Conservation (phyloP, 1,284 basidiomycete genomes). For the Melampsora abietis-canadensis region DNA sequence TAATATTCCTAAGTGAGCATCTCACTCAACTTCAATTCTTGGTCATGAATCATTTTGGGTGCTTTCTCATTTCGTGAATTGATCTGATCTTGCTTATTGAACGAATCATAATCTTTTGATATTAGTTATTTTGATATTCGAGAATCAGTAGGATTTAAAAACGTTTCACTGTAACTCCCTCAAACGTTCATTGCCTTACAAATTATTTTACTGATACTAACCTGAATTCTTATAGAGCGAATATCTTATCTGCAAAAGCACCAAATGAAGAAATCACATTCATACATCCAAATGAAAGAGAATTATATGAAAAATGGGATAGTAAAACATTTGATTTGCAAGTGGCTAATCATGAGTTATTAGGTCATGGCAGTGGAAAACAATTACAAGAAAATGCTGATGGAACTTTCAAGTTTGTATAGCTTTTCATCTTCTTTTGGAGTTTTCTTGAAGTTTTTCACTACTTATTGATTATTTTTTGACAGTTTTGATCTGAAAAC, state of each 20-base stretch:
- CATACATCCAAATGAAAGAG: conserved; percentile 68
- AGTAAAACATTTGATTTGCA: conserved; percentile 73
- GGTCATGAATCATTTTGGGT: background rate
- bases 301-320: conserved; percentile 72
- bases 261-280: conserved; percentile 74
- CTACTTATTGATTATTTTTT: background rate
- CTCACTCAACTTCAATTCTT: conserved; percentile 53
- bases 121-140: conserved; percentile 68
- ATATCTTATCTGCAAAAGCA: conserved; percentile 77
- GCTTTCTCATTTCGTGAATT: too few species aligned
- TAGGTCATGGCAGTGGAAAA: conserved; percentile 64
- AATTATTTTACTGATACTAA: background rate
- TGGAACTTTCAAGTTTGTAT: conserved; percentile 63
- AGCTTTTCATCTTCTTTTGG: conserved; percentile 60
- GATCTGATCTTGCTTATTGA: background rate
- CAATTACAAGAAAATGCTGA: conserved; percentile 70
- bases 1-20: conserved; percentile 55
- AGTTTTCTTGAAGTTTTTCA: conserved; percentile 4
- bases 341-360: conserved; percentile 76
- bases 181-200: background rate
- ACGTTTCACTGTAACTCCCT: conserved; percentile 26
- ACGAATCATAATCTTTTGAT: background rate
- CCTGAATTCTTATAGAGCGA: conserved; percentile 55
- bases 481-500: conserved; percentile 31
- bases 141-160: conserved; percentile 72